These are phyloP conservation scores for Coffea canephora DNA, from an alignment of 257 asterid genomes.

Conservation along the genomic window DNA sequence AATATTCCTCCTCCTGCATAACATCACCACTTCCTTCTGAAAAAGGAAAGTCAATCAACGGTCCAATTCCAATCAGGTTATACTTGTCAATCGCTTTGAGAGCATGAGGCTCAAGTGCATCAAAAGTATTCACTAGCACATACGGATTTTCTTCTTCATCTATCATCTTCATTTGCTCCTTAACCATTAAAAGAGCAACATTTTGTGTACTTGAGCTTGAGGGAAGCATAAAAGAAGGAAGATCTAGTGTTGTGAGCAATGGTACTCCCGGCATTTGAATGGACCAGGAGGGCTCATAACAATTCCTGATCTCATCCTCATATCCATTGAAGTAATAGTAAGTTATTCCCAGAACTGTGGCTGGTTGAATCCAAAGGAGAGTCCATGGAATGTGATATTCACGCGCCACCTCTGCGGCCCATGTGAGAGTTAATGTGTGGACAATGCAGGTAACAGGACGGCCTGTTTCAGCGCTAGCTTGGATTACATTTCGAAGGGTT, in stretches of 20 bases:
- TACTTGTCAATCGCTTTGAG: conserved; percentile 26
- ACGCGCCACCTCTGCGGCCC: conserved; percentile 38
- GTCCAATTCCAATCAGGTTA: conserved; percentile 35
- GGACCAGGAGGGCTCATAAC: not conserved
- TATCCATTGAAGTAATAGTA: conserved; percentile 33
- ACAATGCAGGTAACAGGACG: conserved; percentile 25
- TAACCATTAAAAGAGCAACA: conserved; percentile 11
- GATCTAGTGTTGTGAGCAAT: conserved; percentile 17
- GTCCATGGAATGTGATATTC: conserved; percentile 27
- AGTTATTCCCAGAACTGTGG: conserved; percentile 28
- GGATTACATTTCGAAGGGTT: conserved; percentile 18
- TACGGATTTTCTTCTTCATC: conserved; percentile 21
- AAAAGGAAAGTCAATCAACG: conserved; percentile 30
- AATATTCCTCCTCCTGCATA: conserved; percentile 17
- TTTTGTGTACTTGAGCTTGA: not conserved
- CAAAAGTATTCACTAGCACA: conserved; percentile 29
- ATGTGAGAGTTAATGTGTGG: conserved; percentile 28
- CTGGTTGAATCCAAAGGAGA: conserved; percentile 44
- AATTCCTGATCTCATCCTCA: conserved; percentile 24
- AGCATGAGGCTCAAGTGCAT: conserved; percentile 24
- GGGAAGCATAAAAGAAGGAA: conserved; percentile 39
- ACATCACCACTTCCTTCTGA: conserved; percentile 23
- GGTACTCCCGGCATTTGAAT: conserved; percentile 33
- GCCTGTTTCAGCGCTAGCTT: conserved; percentile 3
- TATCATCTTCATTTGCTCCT: conserved; percentile 27